Base-by-base conservation (phyloP, 1,284 basidiomycete species). In the Trichosporon inkin region DNA sequence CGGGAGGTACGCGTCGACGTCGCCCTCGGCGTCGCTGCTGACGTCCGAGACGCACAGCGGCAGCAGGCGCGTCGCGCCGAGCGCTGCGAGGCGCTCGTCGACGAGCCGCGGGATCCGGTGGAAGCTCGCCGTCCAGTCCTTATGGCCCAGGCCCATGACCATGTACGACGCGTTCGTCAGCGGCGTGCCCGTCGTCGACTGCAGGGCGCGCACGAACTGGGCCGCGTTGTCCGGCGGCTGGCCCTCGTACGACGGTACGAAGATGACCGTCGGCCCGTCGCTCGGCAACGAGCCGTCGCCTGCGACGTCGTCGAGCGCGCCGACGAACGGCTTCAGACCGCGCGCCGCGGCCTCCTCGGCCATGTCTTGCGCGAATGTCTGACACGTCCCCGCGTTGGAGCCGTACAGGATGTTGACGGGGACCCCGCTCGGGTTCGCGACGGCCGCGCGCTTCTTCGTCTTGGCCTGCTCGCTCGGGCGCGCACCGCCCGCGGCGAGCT, bases 191-290 rank as follows among this genome's bases (percentile, higher is more conserved):
- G n/a, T 11, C 6, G 22, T 13, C 2, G 14, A 11, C 37, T 38
- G 17, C 36, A 54, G 35, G 2, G 36, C 19, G 13, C n/a, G 20
- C 34, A 54, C 53, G 11, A 54, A 54, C 20, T 20, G 14, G 20
- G 14, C 11, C 19, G 53, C 53, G 20, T 54, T 54, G 36, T 54
- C 53, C 2, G 53, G 32, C 19, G 53, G 53, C 19, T 77, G 64
- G 77, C 81, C 83, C 72, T 84, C 82, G 65, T 81, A 83, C 0
- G 81, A 82, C 5, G 82, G 81, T 5, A 82, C 82, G 53, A 83
- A 73, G 52, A 83, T 79, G 17, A 82, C 66, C 0, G 82, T 73
- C 2, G 82, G 82, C 0, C 81, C 81, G 60, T 82, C 79, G 2
- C 72, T 80, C 0, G 81, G 81, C 0, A 83, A 53, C 13, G n/a